Base-by-base conservation (phyloP, 345 rosid species). In the Melastoma malabathricum region DNA sequence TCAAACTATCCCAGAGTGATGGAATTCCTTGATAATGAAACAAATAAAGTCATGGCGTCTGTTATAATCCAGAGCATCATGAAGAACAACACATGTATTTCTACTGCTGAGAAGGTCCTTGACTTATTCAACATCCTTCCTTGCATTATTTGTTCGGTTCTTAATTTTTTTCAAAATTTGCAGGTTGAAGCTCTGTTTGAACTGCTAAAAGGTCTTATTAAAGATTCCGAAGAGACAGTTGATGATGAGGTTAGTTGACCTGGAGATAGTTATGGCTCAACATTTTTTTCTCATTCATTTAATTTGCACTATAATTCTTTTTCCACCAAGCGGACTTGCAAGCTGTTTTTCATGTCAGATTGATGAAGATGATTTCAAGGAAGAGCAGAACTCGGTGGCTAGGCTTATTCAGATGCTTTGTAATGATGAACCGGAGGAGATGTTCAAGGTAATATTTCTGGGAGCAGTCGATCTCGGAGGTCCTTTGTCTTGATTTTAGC, bases 331-430 rank as follows among this genome's bases (percentile, higher is more conserved):
- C 48, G 61, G 54, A 23, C 57, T 39, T 31, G 15, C 54, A 17
- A 51, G 44, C 23, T 16, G 29, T 38, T 29, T 51, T 55, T n/a
- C 41, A 19, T 15, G 18, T 45, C 64, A 92, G 99, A 67, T 83
- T 60, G 97, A 87, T 70, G 89, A 84, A 76, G 95, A 92, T 58
- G 97, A 92, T 70, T 92, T 87, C 61, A 83, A 77, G 71, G 97
- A 83, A 75, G 97, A 88, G 75, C 99, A 92, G 70, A 88, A 81
- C 75, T 83, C 99, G 58, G 97, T 92, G 59, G 88, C 95, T 16
- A 90, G 95, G 52, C 90, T 92, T 51, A 85, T 83, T 72, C 95
- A 88, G 75, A 79, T 88, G 95, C 64, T 88, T 56, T 68, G 76
- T 62, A 82, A 71, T 73, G 95, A 92, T 58, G 94, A 88, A 56